Conservation (phyloP, 768 basidiomycete genomes). For the Termitomyces sp. region DNA sequence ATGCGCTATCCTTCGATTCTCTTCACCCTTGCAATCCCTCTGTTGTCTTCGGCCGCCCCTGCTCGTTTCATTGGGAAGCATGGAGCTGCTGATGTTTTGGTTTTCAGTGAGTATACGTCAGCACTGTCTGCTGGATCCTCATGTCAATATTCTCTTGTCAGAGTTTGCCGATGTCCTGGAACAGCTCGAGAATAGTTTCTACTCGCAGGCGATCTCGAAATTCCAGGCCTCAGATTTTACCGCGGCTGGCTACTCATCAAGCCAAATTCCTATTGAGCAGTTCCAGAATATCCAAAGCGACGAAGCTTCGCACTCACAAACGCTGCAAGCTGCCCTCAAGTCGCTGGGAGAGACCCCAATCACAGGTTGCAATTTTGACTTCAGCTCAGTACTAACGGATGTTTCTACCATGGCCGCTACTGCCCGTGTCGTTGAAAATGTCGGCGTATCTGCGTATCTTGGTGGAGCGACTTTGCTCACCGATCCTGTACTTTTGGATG, state of each 20-base stretch:
- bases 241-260: constrained; percentile 55
- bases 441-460: constrained; percentile 74
- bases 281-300: constrained; percentile 55
- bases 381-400: constrained; percentile 53
- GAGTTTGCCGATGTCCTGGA: constrained; percentile 77
- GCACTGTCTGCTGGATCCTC: neutral
- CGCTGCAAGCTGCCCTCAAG: constrained; percentile 48
- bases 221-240: constrained; percentile 62
- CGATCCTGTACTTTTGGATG: constrained; percentile 53
- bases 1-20: constrained; percentile 45
- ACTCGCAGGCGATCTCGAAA: constrained; percentile 55
- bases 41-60: constrained; percentile 46
- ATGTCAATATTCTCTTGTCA: constrained; percentile 18
- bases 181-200: constrained; percentile 66
- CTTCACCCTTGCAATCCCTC: constrained; percentile 35
- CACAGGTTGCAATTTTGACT: constrained; percentile 61
- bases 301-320: constrained; percentile 52
- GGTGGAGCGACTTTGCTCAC: constrained; percentile 61
- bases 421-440: constrained; percentile 70
- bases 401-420: constrained; percentile 64
- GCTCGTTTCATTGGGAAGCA: constrained; percentile 34
- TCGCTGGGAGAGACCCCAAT: constrained; percentile 51
- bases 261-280: constrained; percentile 51
- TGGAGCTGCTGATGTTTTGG: constrained; percentile 42
- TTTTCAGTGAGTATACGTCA: constrained; percentile 45